Percentiles rank a stretch among this genome's conserved stretches.
Conservation (phyloP, 371 early-diverging fungal species). For the Umbelopsis sp. region DNA sequence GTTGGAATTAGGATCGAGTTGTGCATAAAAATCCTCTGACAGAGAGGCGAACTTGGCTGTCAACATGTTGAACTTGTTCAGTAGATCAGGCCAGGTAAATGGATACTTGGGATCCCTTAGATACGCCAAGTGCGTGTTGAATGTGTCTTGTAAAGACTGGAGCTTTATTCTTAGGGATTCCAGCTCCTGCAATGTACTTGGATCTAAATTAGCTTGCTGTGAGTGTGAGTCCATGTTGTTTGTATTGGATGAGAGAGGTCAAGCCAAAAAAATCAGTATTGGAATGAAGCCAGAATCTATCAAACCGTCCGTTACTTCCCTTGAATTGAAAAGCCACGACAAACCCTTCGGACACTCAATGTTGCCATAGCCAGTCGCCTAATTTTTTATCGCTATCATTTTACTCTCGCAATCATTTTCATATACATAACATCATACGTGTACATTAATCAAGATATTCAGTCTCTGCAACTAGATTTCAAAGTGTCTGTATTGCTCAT, state of each 20-base stretch:
- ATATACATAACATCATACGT: too few species aligned
- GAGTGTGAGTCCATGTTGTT: slow-evolving; percentile 20
- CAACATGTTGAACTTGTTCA: slow-evolving; percentile 73
- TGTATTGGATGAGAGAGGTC: neutral
- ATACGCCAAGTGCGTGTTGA: slow-evolving; percentile 48
- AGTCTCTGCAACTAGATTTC: too few species aligned
- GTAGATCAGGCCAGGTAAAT: slow-evolving; percentile 57
- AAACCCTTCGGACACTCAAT: too few species aligned
- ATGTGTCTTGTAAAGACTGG: slow-evolving; percentile 67
- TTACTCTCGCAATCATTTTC: too few species aligned
- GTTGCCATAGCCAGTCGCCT: too few species aligned
- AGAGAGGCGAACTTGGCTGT: slow-evolving; percentile 61
- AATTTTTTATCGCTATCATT: too few species aligned
- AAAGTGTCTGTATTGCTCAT: too few species aligned
- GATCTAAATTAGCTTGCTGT: slow-evolving; percentile 40
- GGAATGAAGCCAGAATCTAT: too few species aligned
- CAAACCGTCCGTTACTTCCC: too few species aligned
- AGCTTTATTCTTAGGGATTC: slow-evolving; percentile 64
- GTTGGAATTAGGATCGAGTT: slow-evolving; percentile 46
- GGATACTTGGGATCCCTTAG: slow-evolving; percentile 51
- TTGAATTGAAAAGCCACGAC: too few species aligned
- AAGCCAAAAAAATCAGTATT: too few species aligned
- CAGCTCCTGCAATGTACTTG: slow-evolving; percentile 56
- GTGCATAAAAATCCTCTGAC: slow-evolving; percentile 52
- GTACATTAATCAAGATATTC: too few species aligned